These are phyloP conservation scores for Dothiorella sarmentorum DNA, from an alignment of 2,329 filamentous ascomycete species.

Conservation along the genomic window DNA sequence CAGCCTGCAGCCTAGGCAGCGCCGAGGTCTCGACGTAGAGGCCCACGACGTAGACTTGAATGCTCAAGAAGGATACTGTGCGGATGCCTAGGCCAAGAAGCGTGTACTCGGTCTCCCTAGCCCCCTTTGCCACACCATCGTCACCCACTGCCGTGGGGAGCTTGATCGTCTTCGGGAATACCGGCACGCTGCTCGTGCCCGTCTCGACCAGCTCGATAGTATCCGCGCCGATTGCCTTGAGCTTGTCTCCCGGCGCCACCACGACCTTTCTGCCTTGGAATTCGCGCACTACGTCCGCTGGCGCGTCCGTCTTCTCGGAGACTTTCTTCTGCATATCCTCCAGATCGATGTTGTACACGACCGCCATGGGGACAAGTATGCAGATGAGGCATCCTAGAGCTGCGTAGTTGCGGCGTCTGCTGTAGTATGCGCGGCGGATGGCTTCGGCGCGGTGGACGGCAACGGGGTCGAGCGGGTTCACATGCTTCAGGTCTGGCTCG, in stretches of 20 bases:
- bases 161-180: conserved; percentile 70
- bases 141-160: conserved; percentile 48
- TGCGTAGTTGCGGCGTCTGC: conserved; percentile 32
- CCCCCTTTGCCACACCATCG: conserved; percentile 22
- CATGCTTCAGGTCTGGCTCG: conserved; percentile 14
- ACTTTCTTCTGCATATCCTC: conserved; percentile 19
- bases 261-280: conserved; percentile 56
- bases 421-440: conserved; percentile 28
- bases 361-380: conserved; percentile 36
- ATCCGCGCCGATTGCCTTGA: conserved; percentile 39
- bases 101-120: conserved; percentile 65
- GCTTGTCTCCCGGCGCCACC: conserved; percentile 59
- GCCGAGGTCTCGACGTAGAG: conserved; percentile 85
- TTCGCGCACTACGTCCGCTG: conserved; percentile 24
- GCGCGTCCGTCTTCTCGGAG: conserved; percentile 27
- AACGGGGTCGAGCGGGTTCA: conserved; percentile 26
- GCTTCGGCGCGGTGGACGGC: conserved; percentile 35
- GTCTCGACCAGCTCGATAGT: conserved; percentile 74
- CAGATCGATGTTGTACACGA: conserved; percentile 33
- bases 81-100: conserved; percentile 84
- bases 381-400: conserved; percentile 33
- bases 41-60: conserved; percentile 93
- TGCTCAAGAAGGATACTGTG: conserved; percentile 81
- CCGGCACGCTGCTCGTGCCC: conserved; percentile 73
- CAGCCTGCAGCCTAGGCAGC: conserved; percentile 73